A percentile compares a stretch with the other conserved stretches of the same genome.
Evolutionary conservation across 2,329 filamentous ascomycete genomes (phyloP).

Genomic region (Volutella citrinella): DNA sequence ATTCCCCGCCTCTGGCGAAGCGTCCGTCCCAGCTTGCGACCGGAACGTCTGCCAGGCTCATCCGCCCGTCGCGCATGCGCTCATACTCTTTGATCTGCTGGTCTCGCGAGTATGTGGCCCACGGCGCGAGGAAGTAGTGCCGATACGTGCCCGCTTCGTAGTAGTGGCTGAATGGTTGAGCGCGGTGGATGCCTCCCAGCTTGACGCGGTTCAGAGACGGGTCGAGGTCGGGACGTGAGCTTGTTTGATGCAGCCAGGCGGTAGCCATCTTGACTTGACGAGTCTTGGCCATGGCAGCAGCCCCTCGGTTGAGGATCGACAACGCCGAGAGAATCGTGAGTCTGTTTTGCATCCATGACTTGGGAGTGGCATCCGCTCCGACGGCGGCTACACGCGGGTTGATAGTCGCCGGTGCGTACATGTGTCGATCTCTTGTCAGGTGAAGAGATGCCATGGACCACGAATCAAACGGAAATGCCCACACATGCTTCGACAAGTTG

Average conservation of each 20-base stretch:
- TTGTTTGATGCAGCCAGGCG: constrained; percentile 29
- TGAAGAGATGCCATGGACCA: constrained; percentile 41
- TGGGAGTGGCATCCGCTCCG: constrained; percentile 15
- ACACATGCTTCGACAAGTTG: constrained; percentile 42
- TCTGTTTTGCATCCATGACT: constrained; percentile 34
- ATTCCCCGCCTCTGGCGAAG: too few species aligned
- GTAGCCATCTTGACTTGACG: constrained; percentile 27
- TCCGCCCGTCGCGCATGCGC: constrained; percentile 13
- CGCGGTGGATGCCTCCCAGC: too few species aligned
- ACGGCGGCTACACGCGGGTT: constrained; percentile 10
- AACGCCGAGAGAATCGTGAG: constrained; percentile 32
- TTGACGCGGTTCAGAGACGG: constrained; percentile 30
- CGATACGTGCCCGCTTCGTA: constrained; percentile 31
- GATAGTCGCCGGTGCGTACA: constrained; percentile 28
- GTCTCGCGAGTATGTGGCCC: constrained; percentile 17
- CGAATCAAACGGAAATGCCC: constrained; percentile 43
- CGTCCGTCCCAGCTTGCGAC: constrained; percentile 1
- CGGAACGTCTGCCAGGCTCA: constrained; percentile 11
- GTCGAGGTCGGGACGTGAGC: constrained; percentile 8
- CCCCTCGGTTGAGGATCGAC: constrained; percentile 28
- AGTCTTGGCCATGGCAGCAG: constrained; percentile 33
- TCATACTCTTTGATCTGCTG: constrained; percentile 22
- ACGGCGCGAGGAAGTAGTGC: constrained; percentile 28
- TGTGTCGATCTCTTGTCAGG: constrained; percentile 30
- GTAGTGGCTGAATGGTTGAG: constrained; percentile 38